Percentiles rank a stretch among this genome's conserved stretches.
Conservation (phyloP, 2,329 filamentous ascomycete species). For the Colletotrichum somersetense region DNA sequence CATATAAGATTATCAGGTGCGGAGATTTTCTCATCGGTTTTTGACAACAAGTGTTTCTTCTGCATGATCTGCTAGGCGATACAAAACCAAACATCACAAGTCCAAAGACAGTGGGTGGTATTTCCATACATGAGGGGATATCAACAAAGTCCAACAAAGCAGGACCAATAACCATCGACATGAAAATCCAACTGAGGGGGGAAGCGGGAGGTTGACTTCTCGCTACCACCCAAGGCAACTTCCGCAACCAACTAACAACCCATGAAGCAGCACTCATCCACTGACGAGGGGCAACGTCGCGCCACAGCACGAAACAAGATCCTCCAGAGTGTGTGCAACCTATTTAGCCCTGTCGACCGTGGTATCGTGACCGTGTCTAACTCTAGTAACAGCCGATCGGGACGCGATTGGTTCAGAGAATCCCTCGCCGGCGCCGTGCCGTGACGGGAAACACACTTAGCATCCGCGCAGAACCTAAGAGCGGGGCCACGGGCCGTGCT, state of each 20-base stretch:
- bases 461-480: slow-evolving; percentile 11
- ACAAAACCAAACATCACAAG: background rate
- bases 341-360: background rate
- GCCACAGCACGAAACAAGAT: slow-evolving; percentile 18
- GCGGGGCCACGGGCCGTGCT: slow-evolving; percentile 47
- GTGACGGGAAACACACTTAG: background rate
- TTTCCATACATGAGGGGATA: slow-evolving; percentile 36
- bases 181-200: background rate
- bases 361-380: background rate
- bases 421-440: slow-evolving; percentile 7
- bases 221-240: background rate
- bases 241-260: too few relatives aligned
- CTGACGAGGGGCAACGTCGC: slow-evolving; percentile 10
- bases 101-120: slow-evolving; percentile 26
- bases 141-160: slow-evolving; percentile 31
- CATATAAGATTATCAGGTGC: background rate
- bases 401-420: slow-evolving; percentile 18
- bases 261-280: slow-evolving; percentile 5
- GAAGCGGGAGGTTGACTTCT: background rate
- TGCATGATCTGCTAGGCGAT: slow-evolving; percentile 10
- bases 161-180: slow-evolving; percentile 12
- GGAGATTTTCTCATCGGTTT: background rate
- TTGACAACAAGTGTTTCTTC: slow-evolving; percentile 17
- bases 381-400: too few relatives aligned
- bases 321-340: background rate